Evolutionary conservation across 345 rosid genomes (phyloP), one percentile per base, ranked within the genome.

Genomic region (Trapa bicornis): DNA sequence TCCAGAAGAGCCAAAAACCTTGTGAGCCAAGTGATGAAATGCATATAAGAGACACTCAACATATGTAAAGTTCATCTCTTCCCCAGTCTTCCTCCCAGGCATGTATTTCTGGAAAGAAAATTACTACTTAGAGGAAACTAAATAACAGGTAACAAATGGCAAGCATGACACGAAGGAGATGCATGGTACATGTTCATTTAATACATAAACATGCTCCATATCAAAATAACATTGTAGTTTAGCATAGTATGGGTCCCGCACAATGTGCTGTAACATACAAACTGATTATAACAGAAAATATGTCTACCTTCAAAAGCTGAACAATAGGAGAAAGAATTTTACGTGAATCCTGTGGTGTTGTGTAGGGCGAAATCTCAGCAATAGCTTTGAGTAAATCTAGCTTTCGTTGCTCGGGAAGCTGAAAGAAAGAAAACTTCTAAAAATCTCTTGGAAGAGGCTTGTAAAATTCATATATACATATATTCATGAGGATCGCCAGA

Each of bases 351-450:
- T 86, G 97, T 22, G 99, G 91, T 17, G 83, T 79, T 39, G 96
- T 84, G 78, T 83, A 88, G 75, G 98, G 92, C 2, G 98, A 91
- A 50, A 84, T 86, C 77, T 95, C 99, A 65, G 98, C 96, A 54
- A 95, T 86, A 22, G 91, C 92, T 78, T 95, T 95, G 54, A 91
- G 96, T 79, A 95, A 77, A 84, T 95, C 99, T 64, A 95, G 94
- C 76, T 89, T 91, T 75, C 98, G 83, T 67, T 86, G 96, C 81
- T 91, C 97, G 5, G 94, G 99, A 76, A 95, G 97, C 99, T 95
- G 84, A 47, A 63, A 69, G 33, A 39, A 61, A 67, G 33, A 48
- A 17, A 39, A 10, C 32, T 32, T 3, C 5, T 65, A 65, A 14
- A 43, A 17, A 50, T 32, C 15, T 36, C 33, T 0, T 15, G 54